Evolutionary conservation across 2,329 filamentous ascomycete genomes (phyloP).

Genomic region (Cordyceps cicadae): DNA sequence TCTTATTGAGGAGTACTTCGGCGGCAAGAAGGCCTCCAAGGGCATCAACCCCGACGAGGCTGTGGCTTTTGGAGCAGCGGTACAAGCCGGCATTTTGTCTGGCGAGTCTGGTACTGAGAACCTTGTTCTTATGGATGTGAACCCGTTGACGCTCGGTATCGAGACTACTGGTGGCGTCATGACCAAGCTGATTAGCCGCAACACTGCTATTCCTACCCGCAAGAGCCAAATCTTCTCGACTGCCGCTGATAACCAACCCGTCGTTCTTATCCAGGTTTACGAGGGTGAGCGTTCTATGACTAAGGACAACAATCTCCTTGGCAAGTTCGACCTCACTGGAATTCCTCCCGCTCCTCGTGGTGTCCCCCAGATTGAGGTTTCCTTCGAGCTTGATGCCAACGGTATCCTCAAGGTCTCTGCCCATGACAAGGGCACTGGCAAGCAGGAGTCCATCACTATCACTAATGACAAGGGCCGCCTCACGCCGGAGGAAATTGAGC

Average conservation of each 20-base stretch:
- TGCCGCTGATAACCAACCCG: slow-evolving; percentile 91
- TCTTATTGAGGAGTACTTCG: slow-evolving; percentile 93
- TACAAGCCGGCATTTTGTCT: slow-evolving; percentile 91
- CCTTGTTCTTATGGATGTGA: slow-evolving; percentile 93
- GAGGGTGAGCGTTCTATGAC: slow-evolving; percentile 92
- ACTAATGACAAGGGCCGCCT: slow-evolving; percentile 99
- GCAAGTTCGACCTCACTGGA: slow-evolving; percentile 95
- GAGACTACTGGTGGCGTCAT: slow-evolving; percentile 97
- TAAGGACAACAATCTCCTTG: slow-evolving; percentile 94
- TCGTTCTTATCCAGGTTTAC: slow-evolving; percentile 89
- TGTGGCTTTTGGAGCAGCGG: slow-evolving; percentile 93
- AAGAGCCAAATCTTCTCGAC: slow-evolving; percentile 98
- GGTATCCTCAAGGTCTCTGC: slow-evolving; percentile 96
- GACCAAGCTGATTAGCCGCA: slow-evolving; percentile 92
- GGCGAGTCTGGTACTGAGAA: slow-evolving; percentile 75
- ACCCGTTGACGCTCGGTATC: slow-evolving; percentile 91
- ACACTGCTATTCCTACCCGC: slow-evolving; percentile 89
- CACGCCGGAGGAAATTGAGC: slow-evolving; percentile 93
- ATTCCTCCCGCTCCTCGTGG: slow-evolving; percentile 93
- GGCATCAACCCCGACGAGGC: slow-evolving; percentile 99
- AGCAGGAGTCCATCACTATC: slow-evolving; percentile 95
- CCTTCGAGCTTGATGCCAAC: slow-evolving; percentile 96
- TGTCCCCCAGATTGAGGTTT: slow-evolving; percentile 96
- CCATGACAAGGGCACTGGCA: slow-evolving; percentile 95
- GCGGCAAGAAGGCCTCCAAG: slow-evolving; percentile 95